phyloP scores from a whole-genome alignment of 441 rosid genomes.

The Arabidopsis hybrid region DNA sequence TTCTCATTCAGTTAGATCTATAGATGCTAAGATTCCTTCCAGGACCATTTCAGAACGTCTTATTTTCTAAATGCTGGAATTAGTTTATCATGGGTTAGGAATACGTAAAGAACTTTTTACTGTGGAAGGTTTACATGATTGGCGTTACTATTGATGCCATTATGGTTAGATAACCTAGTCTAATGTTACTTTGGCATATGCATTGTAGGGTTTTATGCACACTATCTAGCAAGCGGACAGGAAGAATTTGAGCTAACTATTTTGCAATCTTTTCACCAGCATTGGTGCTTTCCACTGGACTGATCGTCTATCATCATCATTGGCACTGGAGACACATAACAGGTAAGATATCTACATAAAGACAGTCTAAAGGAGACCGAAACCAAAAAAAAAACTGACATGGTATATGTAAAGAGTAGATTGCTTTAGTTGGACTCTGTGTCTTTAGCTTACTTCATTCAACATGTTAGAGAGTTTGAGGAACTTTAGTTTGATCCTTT shows the following conservation, averaged over 20 bases:
- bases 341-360: conserved; percentile 53
- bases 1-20: background rate
- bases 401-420: conserved; percentile 7
- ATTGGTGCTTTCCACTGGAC: conserved; percentile 94
- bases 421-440: background rate
- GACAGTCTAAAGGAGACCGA: conserved; percentile 11
- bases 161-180: conserved; percentile 30
- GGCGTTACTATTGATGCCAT: conserved; percentile 11
- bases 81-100: background rate
- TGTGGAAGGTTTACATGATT: conserved; percentile 2
- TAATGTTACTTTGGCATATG: conserved; percentile 6
- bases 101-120: background rate
- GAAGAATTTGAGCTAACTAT: conserved; percentile 28
- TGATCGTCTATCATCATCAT: conserved; percentile 67
- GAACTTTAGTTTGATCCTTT: background rate
- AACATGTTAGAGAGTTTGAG: background rate
- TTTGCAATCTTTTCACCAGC: conserved; percentile 48
- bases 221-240: conserved; percentile 5
- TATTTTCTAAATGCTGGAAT: background rate
- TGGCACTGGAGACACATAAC: conserved; percentile 46
- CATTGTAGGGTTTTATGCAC: background rate
- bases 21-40: background rate
- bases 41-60: background rate
- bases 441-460: conserved; percentile 5
- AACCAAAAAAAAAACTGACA: background rate